Conservation (phyloP, 805 yeast genomes). For the Metschnikowia reukaufii region DNA sequence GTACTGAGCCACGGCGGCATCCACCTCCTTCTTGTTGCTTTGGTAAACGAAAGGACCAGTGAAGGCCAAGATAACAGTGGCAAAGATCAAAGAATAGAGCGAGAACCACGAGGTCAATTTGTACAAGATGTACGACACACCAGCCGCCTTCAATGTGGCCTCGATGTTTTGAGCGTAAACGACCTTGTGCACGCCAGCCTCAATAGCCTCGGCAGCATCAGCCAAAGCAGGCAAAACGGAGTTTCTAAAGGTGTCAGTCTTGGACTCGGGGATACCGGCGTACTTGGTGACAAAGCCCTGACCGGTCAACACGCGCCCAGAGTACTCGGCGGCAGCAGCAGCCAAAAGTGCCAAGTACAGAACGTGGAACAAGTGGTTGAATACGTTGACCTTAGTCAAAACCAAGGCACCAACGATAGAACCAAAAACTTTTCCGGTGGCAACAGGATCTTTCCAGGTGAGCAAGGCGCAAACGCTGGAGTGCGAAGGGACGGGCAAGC, state of each 20-base stretch:
- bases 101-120: conserved; percentile 75
- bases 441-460: conserved; percentile 74
- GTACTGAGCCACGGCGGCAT: conserved; percentile 52
- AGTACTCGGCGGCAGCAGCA: conserved; percentile 75
- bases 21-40: conserved; percentile 74
- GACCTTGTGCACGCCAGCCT: conserved; percentile 53
- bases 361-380: conserved; percentile 60
- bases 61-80: conserved; percentile 62
- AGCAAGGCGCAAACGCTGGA: conserved; percentile 40
- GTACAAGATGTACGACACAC: conserved; percentile 61
- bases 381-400: conserved; percentile 61
- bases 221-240: conserved; percentile 44
- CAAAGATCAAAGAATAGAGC: conserved; percentile 62
- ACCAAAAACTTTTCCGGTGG: conserved; percentile 76
- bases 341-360: conserved; percentile 57
- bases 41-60: conserved; percentile 74
- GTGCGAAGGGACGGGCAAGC: conserved; percentile 3
- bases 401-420: conserved; percentile 55
- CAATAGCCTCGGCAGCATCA: conserved; percentile 49
- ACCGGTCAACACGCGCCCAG: conserved; percentile 71
- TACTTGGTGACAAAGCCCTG: conserved; percentile 77
- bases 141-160: conserved; percentile 71
- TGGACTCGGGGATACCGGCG: conserved; percentile 54
- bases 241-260: conserved; percentile 37
- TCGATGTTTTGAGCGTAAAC: conserved; percentile 70